Base-by-base conservation (phyloP, 257 asterid species). In the Handroanthus guayacan region DNA sequence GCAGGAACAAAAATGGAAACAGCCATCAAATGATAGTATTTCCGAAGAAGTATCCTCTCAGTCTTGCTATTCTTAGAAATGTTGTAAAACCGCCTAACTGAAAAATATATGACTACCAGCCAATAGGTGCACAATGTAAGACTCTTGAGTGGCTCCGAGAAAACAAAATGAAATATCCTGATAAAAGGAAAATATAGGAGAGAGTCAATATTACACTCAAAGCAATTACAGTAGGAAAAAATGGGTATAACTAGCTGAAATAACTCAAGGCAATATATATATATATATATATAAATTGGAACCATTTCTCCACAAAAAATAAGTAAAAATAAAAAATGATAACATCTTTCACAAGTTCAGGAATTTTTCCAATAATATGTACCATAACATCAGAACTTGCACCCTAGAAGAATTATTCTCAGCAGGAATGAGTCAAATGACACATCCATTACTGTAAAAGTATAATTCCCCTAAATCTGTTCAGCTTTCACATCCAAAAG, bases 21-120 rank as follows among this genome's bases (percentile, higher is more conserved):
- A 10, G 97, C 98, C 90, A 93, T 80, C 74, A 95, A 89, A 87
- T 95, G 99, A 86, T 95, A 95, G 85, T 93, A 95, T 78, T 95
- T 95, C 71, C 99, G 93, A 78, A 93, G 98, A 84, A 95, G 97
- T 75, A 95, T 95, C 85, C 99, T 89, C 81, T 91, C 96, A 47
- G 91, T 86, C 85, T 77, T 91, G 81, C 97, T 88, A 78, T 87
- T 83, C 85, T 89, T 93, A 50, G 99, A 95, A 81, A 87, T 90
- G 66, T 79, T 77, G 86, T 95, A 95, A 80, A 91, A 95, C 55
- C 86, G 76, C 67, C 86, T 82, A 77, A 95, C 95, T 66, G 97
- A 90, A 67, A 84, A 79, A 72, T 71, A 87, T 83, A 93, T 87
- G 75, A 91, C 87, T 78, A 83, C 87, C 83, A 91, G 56, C 97